A percentile compares a stretch with the other conserved stretches of the same genome.
Evolutionary conservation across 1,284 basidiomycete species (phyloP).

Genomic region (Anthracocystis walkeri): DNA sequence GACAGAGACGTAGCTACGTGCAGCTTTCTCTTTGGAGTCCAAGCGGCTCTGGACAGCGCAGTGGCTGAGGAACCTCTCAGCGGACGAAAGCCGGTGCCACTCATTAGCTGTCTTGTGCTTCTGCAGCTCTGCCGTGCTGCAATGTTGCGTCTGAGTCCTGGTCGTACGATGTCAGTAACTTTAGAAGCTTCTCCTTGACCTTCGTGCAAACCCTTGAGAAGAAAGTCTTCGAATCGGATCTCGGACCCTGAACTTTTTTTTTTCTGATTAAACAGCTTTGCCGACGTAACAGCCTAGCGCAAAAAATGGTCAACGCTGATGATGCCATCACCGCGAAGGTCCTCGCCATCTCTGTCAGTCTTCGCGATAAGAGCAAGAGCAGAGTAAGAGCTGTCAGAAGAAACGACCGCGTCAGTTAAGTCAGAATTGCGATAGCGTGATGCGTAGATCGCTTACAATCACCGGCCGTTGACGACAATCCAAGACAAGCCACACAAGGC

Average conservation of each 20-base stretch:
- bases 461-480: too few relatives aligned
- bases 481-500: too few relatives aligned
- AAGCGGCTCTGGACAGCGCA: neutral
- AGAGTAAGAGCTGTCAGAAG: constrained; percentile 10
- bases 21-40: constrained; percentile 1
- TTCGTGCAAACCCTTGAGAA: constrained; percentile 24
- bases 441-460: neutral
- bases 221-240: constrained; percentile 33
- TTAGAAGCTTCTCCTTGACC: neutral
- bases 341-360: constrained; percentile 23
- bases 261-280: neutral
- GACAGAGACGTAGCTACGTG: neutral
- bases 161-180: neutral
- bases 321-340: constrained; percentile 45
- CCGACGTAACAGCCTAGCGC: neutral
- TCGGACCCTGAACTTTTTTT: constrained; percentile 18
- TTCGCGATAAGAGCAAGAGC: constrained; percentile 21
- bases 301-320: constrained; percentile 5
- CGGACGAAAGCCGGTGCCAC: neutral
- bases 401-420: constrained; percentile 17
- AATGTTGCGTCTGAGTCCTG: neutral
- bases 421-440: constrained; percentile 17
- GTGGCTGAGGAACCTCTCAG: constrained; percentile 4
- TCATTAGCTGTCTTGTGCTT: neutral
- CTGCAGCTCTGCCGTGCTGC: neutral